Evolutionary conservation across 768 basidiomycete species (phyloP).

Genomic region (Pisolithus microcarpus): DNA sequence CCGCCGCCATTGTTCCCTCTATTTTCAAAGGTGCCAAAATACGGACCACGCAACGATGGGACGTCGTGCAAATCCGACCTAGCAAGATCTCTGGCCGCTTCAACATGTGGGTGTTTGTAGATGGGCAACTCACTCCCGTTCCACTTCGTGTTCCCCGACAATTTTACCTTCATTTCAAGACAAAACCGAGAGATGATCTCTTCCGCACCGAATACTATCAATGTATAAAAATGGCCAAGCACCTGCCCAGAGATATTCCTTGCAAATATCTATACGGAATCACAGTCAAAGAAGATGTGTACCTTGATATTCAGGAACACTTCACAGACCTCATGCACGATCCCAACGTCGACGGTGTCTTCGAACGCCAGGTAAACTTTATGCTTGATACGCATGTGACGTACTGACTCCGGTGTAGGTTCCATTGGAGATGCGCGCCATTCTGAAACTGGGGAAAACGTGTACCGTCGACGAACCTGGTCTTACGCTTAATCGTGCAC

Average conservation of each 20-base stretch:
- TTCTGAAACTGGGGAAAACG: slow-evolving; percentile 79
- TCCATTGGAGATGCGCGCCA: slow-evolving; percentile 72
- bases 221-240: slow-evolving; percentile 65
- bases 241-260: slow-evolving; percentile 71
- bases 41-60: slow-evolving; percentile 71
- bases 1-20: slow-evolving; percentile 47
- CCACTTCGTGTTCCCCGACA: slow-evolving; percentile 83
- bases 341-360: slow-evolving; percentile 91
- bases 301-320: slow-evolving; percentile 78
- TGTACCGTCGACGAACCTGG: slow-evolving; percentile 61
- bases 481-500: slow-evolving; percentile 75
- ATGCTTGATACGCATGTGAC: neutral
- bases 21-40: slow-evolving; percentile 66
- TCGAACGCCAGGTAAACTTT: slow-evolving; percentile 73
- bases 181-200: slow-evolving; percentile 50
- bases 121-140: slow-evolving; percentile 69
- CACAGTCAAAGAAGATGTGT: slow-evolving; percentile 75
- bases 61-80: slow-evolving; percentile 83
- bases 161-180: slow-evolving; percentile 89
- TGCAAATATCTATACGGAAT: slow-evolving; percentile 79
- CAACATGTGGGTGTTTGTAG: slow-evolving; percentile 80
- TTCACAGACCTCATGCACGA: slow-evolving; percentile 91
- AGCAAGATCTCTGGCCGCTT: slow-evolving; percentile 76
- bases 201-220: slow-evolving; percentile 68
- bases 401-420: slow-evolving; percentile 40